phyloP scores from a whole-genome alignment of 208 protist species.

The Vickermania ingenoplastis region DNA sequence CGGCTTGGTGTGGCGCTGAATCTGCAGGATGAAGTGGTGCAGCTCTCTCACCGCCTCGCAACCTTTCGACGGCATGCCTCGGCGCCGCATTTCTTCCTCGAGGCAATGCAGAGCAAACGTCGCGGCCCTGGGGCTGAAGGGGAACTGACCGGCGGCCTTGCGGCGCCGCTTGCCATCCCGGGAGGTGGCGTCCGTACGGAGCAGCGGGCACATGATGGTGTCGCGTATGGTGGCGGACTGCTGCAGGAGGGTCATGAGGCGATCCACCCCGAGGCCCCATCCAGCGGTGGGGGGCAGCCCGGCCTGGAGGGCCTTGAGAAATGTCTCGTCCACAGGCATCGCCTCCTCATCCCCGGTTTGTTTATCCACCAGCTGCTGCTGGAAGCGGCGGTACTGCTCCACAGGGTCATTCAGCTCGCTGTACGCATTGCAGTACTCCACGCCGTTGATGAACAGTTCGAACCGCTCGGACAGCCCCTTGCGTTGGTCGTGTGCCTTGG shows the following conservation, averaged over 20 bases:
- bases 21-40: conserved; percentile 38
- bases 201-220: conserved; percentile 81
- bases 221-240: conserved; percentile 76
- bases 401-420: conserved; percentile 95
- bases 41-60: conserved; percentile 54
- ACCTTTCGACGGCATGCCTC: conserved; percentile 29
- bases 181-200: conserved; percentile 58
- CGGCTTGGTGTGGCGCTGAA: conserved; percentile 2
- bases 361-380: conserved; percentile 83
- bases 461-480: conserved; percentile 91
- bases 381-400: conserved; percentile 92
- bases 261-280: conserved; percentile 95
- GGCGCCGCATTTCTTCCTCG: conserved; percentile 66
- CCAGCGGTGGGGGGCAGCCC: conserved; percentile 93
- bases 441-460: conserved; percentile 92
- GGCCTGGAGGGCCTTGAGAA: conserved; percentile 90
- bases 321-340: conserved; percentile 87
- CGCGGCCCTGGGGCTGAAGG: conserved; percentile 76
- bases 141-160: conserved; percentile 69
- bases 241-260: conserved; percentile 91
- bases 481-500: conserved; percentile 69
- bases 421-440: conserved; percentile 96
- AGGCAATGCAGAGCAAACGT: conserved; percentile 70
- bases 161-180: conserved; percentile 70
- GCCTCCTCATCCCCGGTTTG: conserved; percentile 91